Conservation (phyloP, 2,329 filamentous ascomycete species). For the Fusarium sp. region DNA sequence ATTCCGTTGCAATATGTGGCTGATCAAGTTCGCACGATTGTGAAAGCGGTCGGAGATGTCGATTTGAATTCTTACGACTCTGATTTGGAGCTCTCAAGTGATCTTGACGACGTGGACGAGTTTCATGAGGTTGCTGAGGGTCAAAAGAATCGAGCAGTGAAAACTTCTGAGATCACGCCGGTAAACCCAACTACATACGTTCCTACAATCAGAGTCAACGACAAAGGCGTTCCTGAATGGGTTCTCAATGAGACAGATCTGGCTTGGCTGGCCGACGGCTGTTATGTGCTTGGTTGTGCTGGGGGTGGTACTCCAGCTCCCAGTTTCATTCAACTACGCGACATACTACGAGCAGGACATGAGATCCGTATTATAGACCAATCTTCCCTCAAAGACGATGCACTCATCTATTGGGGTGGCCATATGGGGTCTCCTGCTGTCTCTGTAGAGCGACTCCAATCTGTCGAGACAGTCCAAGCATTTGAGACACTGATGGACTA, state of each 20-base stretch:
- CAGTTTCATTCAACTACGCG: neutral
- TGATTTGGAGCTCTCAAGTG: neutral
- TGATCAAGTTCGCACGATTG: slow-evolving; percentile 1
- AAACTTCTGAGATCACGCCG: rapidly evolving
- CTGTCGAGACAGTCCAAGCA: slow-evolving; percentile 22
- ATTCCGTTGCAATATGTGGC: slow-evolving; percentile 1
- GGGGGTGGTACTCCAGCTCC: slow-evolving; percentile 7
- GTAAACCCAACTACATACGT: neutral
- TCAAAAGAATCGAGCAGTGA: neutral
- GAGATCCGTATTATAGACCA: neutral
- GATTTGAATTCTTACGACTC: neutral
- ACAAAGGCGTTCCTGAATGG: neutral
- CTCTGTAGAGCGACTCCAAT: slow-evolving; percentile 14
- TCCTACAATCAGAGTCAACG: neutral
- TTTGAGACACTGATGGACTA: slow-evolving; percentile 5
- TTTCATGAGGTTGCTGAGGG: neutral
- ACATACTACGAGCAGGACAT: neutral
- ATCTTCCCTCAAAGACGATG: neutral
- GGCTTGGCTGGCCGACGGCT: slow-evolving; percentile 2
- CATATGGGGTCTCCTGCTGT: slow-evolving; percentile 35
- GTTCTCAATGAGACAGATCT: slow-evolving; percentile 7
- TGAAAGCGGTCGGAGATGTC: slow-evolving; percentile 3
- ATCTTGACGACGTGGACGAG: neutral
- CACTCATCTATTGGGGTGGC: neutral
- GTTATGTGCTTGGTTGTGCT: neutral